Base-by-base conservation (phyloP, 805 yeast species). In the Nakazawaea holstii region DNA sequence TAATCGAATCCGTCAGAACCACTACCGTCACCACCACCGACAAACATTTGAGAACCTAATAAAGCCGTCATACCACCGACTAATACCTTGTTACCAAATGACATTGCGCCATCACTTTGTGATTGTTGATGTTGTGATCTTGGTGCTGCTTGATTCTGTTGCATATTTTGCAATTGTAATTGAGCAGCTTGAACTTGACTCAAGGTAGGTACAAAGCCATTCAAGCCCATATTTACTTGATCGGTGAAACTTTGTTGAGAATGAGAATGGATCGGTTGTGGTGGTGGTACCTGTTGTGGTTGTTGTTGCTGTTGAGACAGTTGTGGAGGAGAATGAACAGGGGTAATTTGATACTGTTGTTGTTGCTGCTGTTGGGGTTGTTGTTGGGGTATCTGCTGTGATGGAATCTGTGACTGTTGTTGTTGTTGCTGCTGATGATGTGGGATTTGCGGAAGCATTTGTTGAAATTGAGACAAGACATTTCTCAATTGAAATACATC, bases 401-500 rank as follows among this genome's bases (percentile, higher is more conserved):
- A n/a, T 28, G 36, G 24, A n/a, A 15, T 3, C 31, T 38, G 43
- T 11, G 24, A 20, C 10, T 38, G 48, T 37, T 50, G 48, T 39
- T 30, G 45, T 15, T 17, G 32, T 5, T 30, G 49, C 35, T 36
- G 46, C 15, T 31, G 47, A n/a, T 41, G 32, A 5, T 29, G 46
- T 27, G 13, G 39, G 26, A n/a, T 28, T 10, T 38, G 31, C 30
- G 49, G 47, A 14, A 48, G 35, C 40, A 48, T 32, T 27, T 48
- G 54, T 17, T 50, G 54, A 17, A 48, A 41, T 35, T 46, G 52
- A 6, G 47, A n/a, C 20, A 59, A 17, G 17, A 53, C 43, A 7
- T 57, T 42, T 39, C 69, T 59, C 43, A 84, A 64, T 45, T 75
- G 75, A 35, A 72, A 68, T 47, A 81, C 69, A 60, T 86, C 89